These are phyloP conservation scores for Iberis pinnata DNA, from an alignment of 345 rosid genomes.

Conservation along the genomic window DNA sequence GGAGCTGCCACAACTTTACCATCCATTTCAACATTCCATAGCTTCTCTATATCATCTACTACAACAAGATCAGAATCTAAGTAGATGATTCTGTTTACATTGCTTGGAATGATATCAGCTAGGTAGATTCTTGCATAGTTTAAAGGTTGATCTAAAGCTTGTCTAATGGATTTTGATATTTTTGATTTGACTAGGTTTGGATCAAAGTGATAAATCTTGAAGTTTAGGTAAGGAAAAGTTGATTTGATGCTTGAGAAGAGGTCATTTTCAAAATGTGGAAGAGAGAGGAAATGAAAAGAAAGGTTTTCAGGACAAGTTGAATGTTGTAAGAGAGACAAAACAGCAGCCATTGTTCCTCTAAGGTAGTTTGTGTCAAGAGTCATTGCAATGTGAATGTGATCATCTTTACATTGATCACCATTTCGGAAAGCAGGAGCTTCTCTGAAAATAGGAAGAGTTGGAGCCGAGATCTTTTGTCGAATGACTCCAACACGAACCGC, in stretches of 20 bases:
- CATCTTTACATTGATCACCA: conserved; percentile 38
- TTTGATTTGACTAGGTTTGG: conserved; percentile 45
- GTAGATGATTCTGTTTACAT: conserved; percentile 42
- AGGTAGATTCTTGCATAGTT: conserved; percentile 64
- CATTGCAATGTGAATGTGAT: conserved; percentile 50
- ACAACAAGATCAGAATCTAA: conserved; percentile 61
- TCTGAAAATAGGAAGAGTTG: conserved; percentile 38
- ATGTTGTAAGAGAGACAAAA: conserved; percentile 52
- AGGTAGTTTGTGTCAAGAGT: conserved; percentile 63
- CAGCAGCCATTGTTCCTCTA: conserved; percentile 67
- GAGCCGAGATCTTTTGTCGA: conserved; percentile 28
- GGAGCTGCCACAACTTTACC: conserved; percentile 58
- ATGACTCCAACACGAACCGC: conserved; percentile 35
- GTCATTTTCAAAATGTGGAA: conserved; percentile 36
- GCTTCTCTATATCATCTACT: conserved; percentile 48
- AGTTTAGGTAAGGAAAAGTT: conserved; percentile 51
- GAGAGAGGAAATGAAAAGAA: conserved; percentile 56
- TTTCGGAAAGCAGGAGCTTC: conserved; percentile 56
- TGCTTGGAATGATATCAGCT: conserved; percentile 42
- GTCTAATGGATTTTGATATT: conserved; percentile 50
- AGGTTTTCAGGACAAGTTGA: conserved; percentile 54
- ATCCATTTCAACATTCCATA: conserved; percentile 50
- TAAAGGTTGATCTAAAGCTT: conserved; percentile 55
- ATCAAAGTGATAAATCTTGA: conserved; percentile 46
- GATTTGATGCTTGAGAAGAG: conserved; percentile 41